A percentile compares a stretch with the other conserved stretches of the same genome.
Evolutionary conservation across 352 stramenopile genomes (phyloP).

Genomic region (Phytopythium mirpurense): DNA sequence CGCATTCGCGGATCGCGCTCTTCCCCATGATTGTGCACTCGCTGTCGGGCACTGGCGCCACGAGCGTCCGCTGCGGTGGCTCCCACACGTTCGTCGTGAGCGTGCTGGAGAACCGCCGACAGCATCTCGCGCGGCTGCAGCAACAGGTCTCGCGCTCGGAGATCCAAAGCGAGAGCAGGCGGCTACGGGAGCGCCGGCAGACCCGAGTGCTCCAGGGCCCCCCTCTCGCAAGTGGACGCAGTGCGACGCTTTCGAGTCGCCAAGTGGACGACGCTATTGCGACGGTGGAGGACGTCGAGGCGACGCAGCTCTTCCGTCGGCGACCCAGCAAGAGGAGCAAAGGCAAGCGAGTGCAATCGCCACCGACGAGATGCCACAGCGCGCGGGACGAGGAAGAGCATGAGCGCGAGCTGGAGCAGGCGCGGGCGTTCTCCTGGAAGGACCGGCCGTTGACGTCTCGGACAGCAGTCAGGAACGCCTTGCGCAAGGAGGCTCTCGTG

Average conservation of each 20-base stretch:
- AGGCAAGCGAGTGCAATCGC: background rate
- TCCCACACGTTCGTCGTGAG: slow-evolving; percentile 67
- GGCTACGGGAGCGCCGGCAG: slow-evolving; percentile 10
- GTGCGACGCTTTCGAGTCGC: background rate
- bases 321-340: background rate
- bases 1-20: slow-evolving; percentile 26
- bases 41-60: slow-evolving; percentile 52
- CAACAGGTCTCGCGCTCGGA: slow-evolving; percentile 26
- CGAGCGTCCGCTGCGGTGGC: slow-evolving; percentile 44
- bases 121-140: slow-evolving; percentile 40
- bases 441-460: slow-evolving; percentile 42
- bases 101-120: slow-evolving; percentile 43
- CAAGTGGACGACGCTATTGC: background rate
- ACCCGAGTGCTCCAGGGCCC: slow-evolving; percentile 11
- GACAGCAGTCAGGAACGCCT: slow-evolving; percentile 43
- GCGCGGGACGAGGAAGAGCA: background rate
- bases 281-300: background rate
- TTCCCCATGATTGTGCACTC: slow-evolving; percentile 41
- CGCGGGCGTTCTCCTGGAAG: slow-evolving; percentile 32
- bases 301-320: background rate
- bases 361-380: background rate
- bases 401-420: background rate
- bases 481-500: slow-evolving; percentile 34
- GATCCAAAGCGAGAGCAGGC: slow-evolving; percentile 19
- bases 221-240: background rate